Evolutionary conservation across 108 stramenopile genomes (phyloP), one percentile per base, ranked within the genome.

Genomic region (Mediolabrus comicus): DNA sequence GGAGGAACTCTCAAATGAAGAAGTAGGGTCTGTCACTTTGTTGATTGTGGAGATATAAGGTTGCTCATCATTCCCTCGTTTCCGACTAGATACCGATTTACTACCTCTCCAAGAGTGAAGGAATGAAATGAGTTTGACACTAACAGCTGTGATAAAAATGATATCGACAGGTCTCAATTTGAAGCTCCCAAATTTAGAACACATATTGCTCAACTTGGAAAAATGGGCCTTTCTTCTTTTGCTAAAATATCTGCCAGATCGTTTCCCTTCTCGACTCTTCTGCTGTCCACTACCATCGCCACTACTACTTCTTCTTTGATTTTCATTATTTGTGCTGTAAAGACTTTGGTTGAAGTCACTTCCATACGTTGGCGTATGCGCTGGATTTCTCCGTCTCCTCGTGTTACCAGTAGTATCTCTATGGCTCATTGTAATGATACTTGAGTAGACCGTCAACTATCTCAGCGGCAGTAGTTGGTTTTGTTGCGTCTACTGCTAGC

Each of bases 111-210:
- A 33, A 49, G 59, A 69, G 43, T 60, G 59, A 22, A 60, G 13
- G 13, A 69, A 12, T 22, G 69, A 69, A 3, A 51, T 17, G 13
- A 69, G 3, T 46, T 69, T 69, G 31, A 43, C 56, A 43, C 32
- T 3, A 17, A 36, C 12, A 22, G 58, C 69, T 14, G 49, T 30
- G 24, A 69, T 34, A 51, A 69, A 27, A 26, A 46, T 34, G 14
- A 60, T 49, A n/a, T 69, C 69, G n/a, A 60, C 53, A 39, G 56
- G 29, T 10, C 62, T 43, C 53, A 67, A 25, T 6, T 36, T 33
- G 6, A 19, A 17, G 4, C 9, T 49, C 4, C 67, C 34, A 68
- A 41, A 36, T 62, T 75, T 61, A 39, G 29, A 4, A 24, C 55
- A 57, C 33, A 36, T 49, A 22, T 49, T 49, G 46, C 46, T 2